Evolutionary conservation across 2,329 filamentous ascomycete genomes (phyloP).

Genomic region (Monascus ruber): DNA sequence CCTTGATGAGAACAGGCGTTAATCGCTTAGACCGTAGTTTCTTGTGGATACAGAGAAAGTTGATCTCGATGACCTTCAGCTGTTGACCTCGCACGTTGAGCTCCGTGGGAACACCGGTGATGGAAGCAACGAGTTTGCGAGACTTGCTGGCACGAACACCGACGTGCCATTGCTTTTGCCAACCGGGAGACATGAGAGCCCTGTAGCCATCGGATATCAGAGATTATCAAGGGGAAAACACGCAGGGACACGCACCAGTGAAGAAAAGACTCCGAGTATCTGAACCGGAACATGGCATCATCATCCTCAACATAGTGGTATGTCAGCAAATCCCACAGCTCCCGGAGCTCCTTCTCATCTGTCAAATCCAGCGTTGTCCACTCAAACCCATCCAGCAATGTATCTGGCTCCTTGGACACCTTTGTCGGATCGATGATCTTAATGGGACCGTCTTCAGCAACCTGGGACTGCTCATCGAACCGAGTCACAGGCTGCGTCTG

Average conservation of each 20-base stretch:
- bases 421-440: slow-evolving; percentile 66
- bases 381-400: slow-evolving; percentile 74
- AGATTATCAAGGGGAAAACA: neutral
- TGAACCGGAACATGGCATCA: slow-evolving; percentile 95
- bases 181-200: slow-evolving; percentile 89
- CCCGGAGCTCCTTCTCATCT: slow-evolving; percentile 65
- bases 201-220: slow-evolving; percentile 31
- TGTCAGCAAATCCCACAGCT: slow-evolving; percentile 83
- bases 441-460: slow-evolving; percentile 67
- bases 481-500: slow-evolving; percentile 88
- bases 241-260: slow-evolving; percentile 53
- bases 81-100: slow-evolving; percentile 67
- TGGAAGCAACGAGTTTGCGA: slow-evolving; percentile 84
- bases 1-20: slow-evolving; percentile 90
- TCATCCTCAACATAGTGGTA: slow-evolving; percentile 96
- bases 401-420: slow-evolving; percentile 64
- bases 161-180: slow-evolving; percentile 89
- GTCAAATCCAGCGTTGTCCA: slow-evolving; percentile 87
- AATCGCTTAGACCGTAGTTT: slow-evolving; percentile 90
- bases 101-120: slow-evolving; percentile 80
- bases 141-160: slow-evolving; percentile 78
- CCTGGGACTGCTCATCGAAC: slow-evolving; percentile 52
- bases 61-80: slow-evolving; percentile 80
- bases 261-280: slow-evolving; percentile 80
- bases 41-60: slow-evolving; percentile 97